Evolutionary conservation across 2,329 filamentous ascomycete genomes (phyloP).

Genomic region (Calonectria leucothoes): DNA sequence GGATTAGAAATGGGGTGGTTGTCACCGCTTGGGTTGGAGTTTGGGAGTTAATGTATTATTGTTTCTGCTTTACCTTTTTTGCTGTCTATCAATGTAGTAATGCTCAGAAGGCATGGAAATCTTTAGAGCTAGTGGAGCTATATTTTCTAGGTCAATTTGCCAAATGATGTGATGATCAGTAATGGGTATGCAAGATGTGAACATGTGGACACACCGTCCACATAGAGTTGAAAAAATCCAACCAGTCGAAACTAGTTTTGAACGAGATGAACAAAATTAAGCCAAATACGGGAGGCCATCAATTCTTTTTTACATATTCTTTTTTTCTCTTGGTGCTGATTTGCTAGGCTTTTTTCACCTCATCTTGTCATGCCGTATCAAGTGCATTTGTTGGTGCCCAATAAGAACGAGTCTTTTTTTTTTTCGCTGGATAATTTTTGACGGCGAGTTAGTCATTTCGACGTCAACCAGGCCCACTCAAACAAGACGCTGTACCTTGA

Average conservation of each 20-base stretch:
- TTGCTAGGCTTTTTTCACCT: neutral
- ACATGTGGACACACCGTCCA: no score
- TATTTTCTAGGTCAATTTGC: neutral
- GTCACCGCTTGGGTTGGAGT: neutral
- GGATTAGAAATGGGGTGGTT: neutral
- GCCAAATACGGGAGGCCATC: neutral
- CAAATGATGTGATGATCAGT: no score
- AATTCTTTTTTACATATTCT: neutral
- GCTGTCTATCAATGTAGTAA: neutral
- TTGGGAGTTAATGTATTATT: neutral
- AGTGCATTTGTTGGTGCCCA: conserved; percentile 33
- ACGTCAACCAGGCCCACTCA: conserved; percentile 20
- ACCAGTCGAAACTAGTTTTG: neutral
- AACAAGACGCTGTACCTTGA: conserved; percentile 1
- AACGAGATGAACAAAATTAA: neutral
- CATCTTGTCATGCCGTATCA: conserved; percentile 3
- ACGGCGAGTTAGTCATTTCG: conserved; percentile 22
- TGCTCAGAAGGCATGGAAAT: neutral
- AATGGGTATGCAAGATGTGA: neutral
- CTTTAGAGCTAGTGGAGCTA: neutral
- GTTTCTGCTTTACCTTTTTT: neutral
- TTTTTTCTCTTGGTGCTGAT: neutral
- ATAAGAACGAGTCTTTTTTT: conserved; percentile 33
- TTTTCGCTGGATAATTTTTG: conserved; percentile 39
- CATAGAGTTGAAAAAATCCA: neutral